Base-by-base conservation (phyloP, 352 stramenopile species). In the Phytophthora pinifolia region DNA sequence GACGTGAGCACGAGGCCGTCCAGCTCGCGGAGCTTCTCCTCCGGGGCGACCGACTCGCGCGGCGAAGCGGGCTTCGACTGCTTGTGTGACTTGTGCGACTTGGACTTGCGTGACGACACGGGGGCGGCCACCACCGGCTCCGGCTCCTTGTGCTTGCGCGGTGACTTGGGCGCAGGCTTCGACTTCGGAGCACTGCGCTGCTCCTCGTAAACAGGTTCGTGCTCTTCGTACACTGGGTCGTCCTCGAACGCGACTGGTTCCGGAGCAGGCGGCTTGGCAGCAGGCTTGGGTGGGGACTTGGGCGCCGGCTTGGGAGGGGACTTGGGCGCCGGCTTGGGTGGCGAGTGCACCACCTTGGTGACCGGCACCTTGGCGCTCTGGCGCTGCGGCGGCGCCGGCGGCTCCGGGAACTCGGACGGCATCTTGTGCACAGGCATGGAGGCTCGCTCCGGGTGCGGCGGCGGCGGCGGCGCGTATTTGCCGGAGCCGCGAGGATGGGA, bases 1-100 rank as follows among this genome's bases (percentile, higher is more conserved):
- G 71, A 59, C 17, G 66, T 76, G 42, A 80, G 67, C 29, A 74
- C 65, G 22, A 77, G 48, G 1, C 65, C 68, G 9, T 77, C 68
- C 43, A 77, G n/a, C 22, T 74, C 61, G 13, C 38, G 44, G 29
- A 68, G 61, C 29, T 64, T 60, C 38, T 71, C 56, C 27, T 65
- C 61, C 9, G 63, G 63, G 14, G 63, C 51, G 58, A 69, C 64
- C 25, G 65, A 69, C 27, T 66, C 37, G 22, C 56, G 55, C 13
- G 62, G 53, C 13, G 67, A 60, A 29, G 44, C 22, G 10, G 45
- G 13, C 41, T 43, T 52, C 18, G 57, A 47, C 36, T 72, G 34
- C 41, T 65, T 52, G 34, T 57, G 51, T 32, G 32, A 33, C 22
- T 27, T 13, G 25, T 51, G 31, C 30, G 39, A 32, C 33, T 69